A percentile compares a stretch with the other conserved stretches of the same genome.
phyloP scores from a whole-genome alignment of 2,329 filamentous ascomycete genomes.

The Colletotrichum sp. region DNA sequence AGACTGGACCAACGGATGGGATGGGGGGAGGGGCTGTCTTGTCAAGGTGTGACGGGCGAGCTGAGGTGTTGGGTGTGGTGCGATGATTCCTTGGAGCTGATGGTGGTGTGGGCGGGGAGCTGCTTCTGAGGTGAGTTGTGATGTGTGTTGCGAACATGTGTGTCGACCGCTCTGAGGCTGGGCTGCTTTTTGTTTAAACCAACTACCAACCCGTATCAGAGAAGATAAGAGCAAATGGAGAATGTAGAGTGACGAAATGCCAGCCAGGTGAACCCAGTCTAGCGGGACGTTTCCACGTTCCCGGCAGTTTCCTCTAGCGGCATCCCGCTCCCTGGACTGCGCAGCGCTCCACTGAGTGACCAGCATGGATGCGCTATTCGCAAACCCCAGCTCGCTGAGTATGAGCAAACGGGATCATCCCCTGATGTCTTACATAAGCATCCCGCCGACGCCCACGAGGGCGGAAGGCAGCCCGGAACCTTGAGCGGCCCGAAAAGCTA shows the following conservation, averaged over 20 bases:
- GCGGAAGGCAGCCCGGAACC: not conserved
- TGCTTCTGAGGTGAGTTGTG: not conserved
- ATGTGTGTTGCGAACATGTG: not conserved
- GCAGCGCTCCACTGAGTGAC: not conserved
- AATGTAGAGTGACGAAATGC: not conserved
- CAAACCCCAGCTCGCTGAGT: not conserved
- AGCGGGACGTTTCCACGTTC: not conserved
- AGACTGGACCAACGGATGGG: slow-evolving; percentile 4
- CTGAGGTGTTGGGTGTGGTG: not conserved
- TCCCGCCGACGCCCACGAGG: not conserved
- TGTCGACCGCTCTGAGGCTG: not conserved
- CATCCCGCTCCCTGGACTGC: not conserved
- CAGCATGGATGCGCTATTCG: not conserved
- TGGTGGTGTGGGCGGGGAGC: not conserved
- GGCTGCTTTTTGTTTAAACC: not conserved
- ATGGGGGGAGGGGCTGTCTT: not conserved
- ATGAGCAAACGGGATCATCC: not conserved
- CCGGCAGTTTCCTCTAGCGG: not conserved
- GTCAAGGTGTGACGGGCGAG: not conserved
- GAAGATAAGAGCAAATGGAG: not conserved
- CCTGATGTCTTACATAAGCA: not conserved
- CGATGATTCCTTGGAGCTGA: not conserved
- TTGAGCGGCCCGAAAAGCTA: not conserved
- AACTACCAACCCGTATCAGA: not conserved
- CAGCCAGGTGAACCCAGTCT: not conserved